Evolutionary conservation across 176 grass and related monocot species (phyloP).

Genomic region (sorghum (Sorghum bicolor)): Sorghum_bicolor_NCBIv3 NC_012877.2:46692001-46692500

Average conservation of each 20-base stretch:
- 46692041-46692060: neutral
- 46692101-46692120: neutral
- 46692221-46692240: neutral
- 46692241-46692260: slow-evolving; percentile 14
- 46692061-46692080: neutral
- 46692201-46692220: neutral
- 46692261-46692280: neutral
- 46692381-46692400: neutral
- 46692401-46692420: neutral
- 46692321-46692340: neutral
- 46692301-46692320: slow-evolving; percentile 6
- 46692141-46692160: neutral
- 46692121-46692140: neutral
- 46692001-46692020: neutral
- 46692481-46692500: neutral
- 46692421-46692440: neutral
- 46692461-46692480: neutral
- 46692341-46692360: neutral
- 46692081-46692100: neutral
- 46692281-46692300: neutral
- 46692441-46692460: neutral
- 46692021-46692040: neutral
- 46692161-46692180: neutral
- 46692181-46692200: slow-evolving; percentile 21
- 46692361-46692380: neutral